These are phyloP conservation scores for Phytophthora hibernalis DNA, from an alignment of 352 stramenopile genomes.

Conservation along the genomic window DNA sequence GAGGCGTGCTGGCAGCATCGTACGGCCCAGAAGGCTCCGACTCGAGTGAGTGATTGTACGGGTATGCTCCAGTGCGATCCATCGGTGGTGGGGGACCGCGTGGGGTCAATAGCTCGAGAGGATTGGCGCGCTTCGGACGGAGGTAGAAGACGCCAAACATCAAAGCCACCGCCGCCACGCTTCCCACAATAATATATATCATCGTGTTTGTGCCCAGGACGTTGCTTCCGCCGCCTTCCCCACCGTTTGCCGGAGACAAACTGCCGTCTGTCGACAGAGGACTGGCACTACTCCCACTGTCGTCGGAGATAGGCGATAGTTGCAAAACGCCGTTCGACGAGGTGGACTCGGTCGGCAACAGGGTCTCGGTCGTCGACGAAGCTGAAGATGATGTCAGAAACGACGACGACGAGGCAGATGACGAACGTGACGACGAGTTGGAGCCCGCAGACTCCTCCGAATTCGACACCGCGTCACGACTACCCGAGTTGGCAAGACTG, in stretches of 20 bases:
- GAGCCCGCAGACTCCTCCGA: slow-evolving; percentile 13
- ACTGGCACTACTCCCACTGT: slow-evolving; percentile 28
- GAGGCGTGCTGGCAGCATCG: slow-evolving; percentile 40
- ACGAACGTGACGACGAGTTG: slow-evolving; percentile 17
- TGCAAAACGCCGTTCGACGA: slow-evolving; percentile 31
- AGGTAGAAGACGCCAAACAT: slow-evolving; percentile 45
- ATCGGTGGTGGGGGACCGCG: slow-evolving; percentile 28
- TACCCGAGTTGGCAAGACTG: slow-evolving; percentile 21
- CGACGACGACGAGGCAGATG: slow-evolving; percentile 11
- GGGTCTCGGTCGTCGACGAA: slow-evolving; percentile 15
- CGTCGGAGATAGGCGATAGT: slow-evolving; percentile 39
- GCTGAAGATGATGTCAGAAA: slow-evolving; percentile 5
- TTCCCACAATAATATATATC: slow-evolving; percentile 45
- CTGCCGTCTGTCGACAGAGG: slow-evolving; percentile 25
- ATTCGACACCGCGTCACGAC: slow-evolving; percentile 4
- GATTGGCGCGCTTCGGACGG: slow-evolving; percentile 32
- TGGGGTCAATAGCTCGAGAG: slow-evolving; percentile 32
- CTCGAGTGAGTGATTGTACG: slow-evolving; percentile 33
- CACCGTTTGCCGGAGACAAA: slow-evolving; percentile 26
- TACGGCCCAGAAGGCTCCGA: slow-evolving; percentile 35
- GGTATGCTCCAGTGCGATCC: slow-evolving; percentile 29
- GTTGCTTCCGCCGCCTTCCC: slow-evolving; percentile 12
- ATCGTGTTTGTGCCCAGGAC: slow-evolving; percentile 32
- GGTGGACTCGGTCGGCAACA: slow-evolving; percentile 7
- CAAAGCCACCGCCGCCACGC: slow-evolving; percentile 34